A percentile compares a stretch with the other conserved stretches of the same genome.
Conservation (phyloP, 202 grass and related monocot genomes). For the Zoysia matrella region DNA sequence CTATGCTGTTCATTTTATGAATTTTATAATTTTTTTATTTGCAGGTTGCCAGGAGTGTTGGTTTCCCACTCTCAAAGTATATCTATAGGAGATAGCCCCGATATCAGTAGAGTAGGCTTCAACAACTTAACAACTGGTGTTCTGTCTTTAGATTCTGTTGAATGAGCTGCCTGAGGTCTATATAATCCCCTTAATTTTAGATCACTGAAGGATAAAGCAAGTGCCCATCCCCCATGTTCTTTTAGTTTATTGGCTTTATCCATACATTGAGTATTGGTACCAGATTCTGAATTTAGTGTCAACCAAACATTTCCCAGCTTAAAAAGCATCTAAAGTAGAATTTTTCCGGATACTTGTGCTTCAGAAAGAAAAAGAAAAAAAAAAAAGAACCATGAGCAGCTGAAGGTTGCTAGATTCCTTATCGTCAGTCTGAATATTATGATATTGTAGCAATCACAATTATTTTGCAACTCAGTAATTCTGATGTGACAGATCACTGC, state of each 20-base stretch:
- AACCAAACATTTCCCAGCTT: constrained; percentile 15
- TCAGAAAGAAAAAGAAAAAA: not conserved
- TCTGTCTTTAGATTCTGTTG: constrained; percentile 32
- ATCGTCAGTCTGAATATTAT: constrained; percentile 34
- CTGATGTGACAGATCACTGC: constrained; percentile 13
- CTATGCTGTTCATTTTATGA: constrained; percentile 32
- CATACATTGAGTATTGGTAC: constrained; percentile 11
- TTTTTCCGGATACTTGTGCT: not conserved
- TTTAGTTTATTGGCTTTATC: constrained; percentile 21
- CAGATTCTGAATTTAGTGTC: constrained; percentile 25
- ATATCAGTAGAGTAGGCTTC: constrained; percentile 16
- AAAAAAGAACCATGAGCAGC: not conserved
- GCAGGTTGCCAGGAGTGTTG: constrained; percentile 91
- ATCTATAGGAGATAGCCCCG: constrained; percentile 89
- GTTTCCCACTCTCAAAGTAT: constrained; percentile 89
- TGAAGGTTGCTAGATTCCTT: constrained; percentile 4
- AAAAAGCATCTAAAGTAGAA: constrained; percentile 17
- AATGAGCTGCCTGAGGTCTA: constrained; percentile 28
- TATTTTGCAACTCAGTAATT: constrained; percentile 24
- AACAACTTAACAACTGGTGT: constrained; percentile 29
- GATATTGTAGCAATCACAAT: not conserved
- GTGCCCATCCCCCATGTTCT: not conserved
- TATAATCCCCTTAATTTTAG: constrained; percentile 33
- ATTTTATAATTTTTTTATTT: constrained; percentile 38
- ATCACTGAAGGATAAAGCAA: constrained; percentile 28